A percentile compares a stretch with the other conserved stretches of the same genome.
Evolutionary conservation across 208 protist genomes (phyloP).

Genomic region (Trypanosomatidae sp.): DNA sequence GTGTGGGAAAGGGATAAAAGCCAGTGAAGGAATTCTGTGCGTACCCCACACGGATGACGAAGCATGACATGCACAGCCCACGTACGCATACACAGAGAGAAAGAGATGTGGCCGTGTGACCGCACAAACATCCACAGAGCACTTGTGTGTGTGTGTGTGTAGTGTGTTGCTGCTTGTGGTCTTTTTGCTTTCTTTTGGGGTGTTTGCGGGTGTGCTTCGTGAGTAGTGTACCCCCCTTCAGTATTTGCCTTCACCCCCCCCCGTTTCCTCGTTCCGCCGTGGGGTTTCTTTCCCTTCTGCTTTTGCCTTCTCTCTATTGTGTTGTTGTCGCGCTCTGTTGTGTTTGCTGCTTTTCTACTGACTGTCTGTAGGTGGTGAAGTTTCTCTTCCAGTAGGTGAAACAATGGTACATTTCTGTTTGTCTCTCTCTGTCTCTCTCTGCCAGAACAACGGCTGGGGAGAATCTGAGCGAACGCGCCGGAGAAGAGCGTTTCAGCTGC

Average conservation of each 20-base stretch:
- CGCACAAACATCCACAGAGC: neutral
- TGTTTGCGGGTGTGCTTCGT: neutral
- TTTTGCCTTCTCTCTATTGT: neutral
- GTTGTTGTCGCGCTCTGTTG: neutral
- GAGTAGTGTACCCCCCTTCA: neutral
- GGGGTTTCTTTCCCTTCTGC: neutral
- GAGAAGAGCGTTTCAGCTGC: neutral
- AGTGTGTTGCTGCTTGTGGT: neutral
- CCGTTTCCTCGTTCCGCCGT: constrained; percentile 3
- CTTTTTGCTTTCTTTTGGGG: neutral
- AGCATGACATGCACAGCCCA: neutral
- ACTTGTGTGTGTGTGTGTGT: neutral
- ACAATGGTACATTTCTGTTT: neutral
- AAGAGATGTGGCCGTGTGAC: neutral
- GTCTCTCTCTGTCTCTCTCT: neutral
- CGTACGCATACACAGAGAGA: neutral
- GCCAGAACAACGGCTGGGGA: neutral
- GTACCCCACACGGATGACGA: neutral
- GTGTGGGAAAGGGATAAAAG: neutral
- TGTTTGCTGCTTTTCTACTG: neutral
- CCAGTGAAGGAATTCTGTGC: neutral
- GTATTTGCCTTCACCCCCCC: neutral
- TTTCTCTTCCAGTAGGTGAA: neutral
- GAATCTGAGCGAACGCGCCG: neutral
- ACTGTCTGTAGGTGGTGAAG: neutral